phyloP scores from a whole-genome alignment of 2,329 filamentous ascomycete species.

The Xylaria sp. region DNA sequence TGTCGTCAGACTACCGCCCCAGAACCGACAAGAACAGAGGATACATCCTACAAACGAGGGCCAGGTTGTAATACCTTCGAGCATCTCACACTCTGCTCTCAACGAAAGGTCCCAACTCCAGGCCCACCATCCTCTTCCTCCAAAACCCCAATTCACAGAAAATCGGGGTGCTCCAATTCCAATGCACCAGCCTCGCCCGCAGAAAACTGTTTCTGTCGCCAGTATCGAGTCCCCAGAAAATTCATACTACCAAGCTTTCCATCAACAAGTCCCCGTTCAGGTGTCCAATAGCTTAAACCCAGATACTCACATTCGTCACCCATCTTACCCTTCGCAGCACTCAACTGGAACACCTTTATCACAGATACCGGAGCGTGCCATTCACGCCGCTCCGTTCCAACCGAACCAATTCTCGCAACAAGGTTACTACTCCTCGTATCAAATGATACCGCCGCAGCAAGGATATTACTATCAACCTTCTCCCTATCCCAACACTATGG shows the following conservation, averaged over 20 bases:
- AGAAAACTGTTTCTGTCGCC: slow-evolving; percentile 91
- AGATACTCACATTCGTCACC: slow-evolving; percentile 68
- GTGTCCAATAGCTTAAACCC: slow-evolving; percentile 63
- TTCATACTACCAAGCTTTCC: slow-evolving; percentile 81
- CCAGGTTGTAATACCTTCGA: slow-evolving; percentile 30
- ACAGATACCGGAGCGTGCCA: slow-evolving; percentile 89
- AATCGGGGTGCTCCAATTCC: slow-evolving; percentile 61
- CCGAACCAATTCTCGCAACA: slow-evolving; percentile 69
- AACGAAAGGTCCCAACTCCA: slow-evolving; percentile 63
- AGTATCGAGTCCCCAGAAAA: slow-evolving; percentile 84
- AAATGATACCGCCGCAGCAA: slow-evolving; percentile 62
- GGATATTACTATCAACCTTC: slow-evolving; percentile 72
- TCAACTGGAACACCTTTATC: slow-evolving; percentile 82
- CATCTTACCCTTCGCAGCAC: slow-evolving; percentile 72
- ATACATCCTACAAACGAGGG: slow-evolving; percentile 35
- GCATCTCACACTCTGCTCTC: slow-evolving; percentile 47
- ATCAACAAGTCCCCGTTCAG: slow-evolving; percentile 88
- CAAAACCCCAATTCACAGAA: slow-evolving; percentile 64
- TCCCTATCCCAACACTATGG: slow-evolving; percentile 44
- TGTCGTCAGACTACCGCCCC: slow-evolving; percentile 82
- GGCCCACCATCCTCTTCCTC: slow-evolving; percentile 62
- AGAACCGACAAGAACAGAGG: slow-evolving; percentile 44
- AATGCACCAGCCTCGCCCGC: slow-evolving; percentile 93
- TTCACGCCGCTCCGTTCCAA: slow-evolving; percentile 90
- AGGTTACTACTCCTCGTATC: slow-evolving; percentile 65